These are phyloP conservation scores for Andalucia godoyi DNA, from an alignment of 78 protist genomes.

Conservation along the genomic window DNA sequence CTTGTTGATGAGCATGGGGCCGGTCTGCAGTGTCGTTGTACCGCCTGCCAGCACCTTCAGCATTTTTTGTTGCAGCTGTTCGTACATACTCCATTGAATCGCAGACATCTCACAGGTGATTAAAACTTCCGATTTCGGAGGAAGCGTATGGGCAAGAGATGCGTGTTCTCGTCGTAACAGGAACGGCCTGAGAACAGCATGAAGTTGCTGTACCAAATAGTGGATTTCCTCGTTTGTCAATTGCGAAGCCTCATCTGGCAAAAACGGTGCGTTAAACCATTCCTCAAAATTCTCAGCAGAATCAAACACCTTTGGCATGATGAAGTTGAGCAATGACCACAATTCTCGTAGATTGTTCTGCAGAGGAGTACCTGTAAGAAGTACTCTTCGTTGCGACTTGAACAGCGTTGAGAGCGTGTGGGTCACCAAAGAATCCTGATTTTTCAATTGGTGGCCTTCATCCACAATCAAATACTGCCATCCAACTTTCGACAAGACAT, in stretches of 20 bases:
- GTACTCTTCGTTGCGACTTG: conserved; percentile 23
- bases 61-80: conserved; percentile 77
- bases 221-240: background rate
- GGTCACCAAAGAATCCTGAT: conserved; percentile 54
- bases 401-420: conserved; percentile 30
- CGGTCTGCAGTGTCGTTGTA: conserved; percentile 14
- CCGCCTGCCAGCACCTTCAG: conserved; percentile 25
- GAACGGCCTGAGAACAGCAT: background rate
- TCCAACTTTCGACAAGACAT: conserved; percentile 22
- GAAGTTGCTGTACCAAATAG: background rate
- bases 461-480: conserved; percentile 64
- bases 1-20: conserved; percentile 63
- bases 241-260: background rate
- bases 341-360: conserved; percentile 76
- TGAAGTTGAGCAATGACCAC: conserved; percentile 70
- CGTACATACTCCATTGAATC: conserved; percentile 78
- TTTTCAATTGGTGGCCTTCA: conserved; percentile 85
- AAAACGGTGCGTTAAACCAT: conserved; percentile 4
- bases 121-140: conserved; percentile 11
- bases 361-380: conserved; percentile 84
- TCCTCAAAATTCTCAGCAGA: conserved; percentile 26
- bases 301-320: conserved; percentile 67
- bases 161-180: conserved; percentile 20
- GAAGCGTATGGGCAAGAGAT: conserved; percentile 13
- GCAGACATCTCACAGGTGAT: conserved; percentile 60